phyloP scores from a whole-genome alignment of 2,329 filamentous ascomycete genomes.

The Monosporascus sp. region DNA sequence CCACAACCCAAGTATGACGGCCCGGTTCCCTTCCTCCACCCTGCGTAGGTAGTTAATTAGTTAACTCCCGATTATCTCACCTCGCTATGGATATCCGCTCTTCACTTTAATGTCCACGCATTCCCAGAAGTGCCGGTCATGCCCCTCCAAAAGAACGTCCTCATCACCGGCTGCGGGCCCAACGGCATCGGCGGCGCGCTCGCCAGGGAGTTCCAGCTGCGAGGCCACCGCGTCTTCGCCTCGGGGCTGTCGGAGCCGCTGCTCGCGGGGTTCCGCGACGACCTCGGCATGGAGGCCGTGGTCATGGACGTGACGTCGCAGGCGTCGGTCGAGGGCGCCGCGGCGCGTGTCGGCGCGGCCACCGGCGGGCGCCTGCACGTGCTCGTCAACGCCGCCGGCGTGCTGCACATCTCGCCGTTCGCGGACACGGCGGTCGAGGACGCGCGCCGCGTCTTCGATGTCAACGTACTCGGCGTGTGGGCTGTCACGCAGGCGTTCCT shows the following conservation, averaged over 20 bases:
- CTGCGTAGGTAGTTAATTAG: too few relatives aligned
- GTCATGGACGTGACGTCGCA: conserved; percentile 21
- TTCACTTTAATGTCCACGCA: too few relatives aligned
- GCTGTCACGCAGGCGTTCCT: conserved; percentile 14
- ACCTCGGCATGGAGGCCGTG: conserved; percentile 16
- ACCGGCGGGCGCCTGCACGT: conserved; percentile 18
- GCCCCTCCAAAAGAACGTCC: conserved; percentile 15
- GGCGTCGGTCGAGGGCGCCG: conserved; percentile 12
- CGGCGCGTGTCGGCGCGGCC: conserved; percentile 6
- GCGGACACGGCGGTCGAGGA: conserved; percentile 11
- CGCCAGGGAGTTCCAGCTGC: conserved; percentile 22
- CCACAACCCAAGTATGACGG: too few relatives aligned
- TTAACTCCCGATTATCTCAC: too few relatives aligned
- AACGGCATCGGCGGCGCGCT: conserved; percentile 21
- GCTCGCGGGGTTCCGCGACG: conserved; percentile 10
- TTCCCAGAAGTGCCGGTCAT: too few relatives aligned
- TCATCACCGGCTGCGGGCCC: conserved; percentile 23
- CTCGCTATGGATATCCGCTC: too few relatives aligned
- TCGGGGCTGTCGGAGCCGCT: conserved; percentile 18
- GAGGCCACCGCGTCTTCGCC: conserved; percentile 25
- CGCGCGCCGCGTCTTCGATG: conserved; percentile 13
- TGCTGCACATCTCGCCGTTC: conserved; percentile 15
- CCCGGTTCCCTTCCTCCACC: too few relatives aligned
- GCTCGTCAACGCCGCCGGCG: conserved; percentile 21
- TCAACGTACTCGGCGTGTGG: conserved; percentile 16